Conservation (phyloP, 2,329 filamentous ascomycete species). For the Aureobasidium subglaciale region DNA sequence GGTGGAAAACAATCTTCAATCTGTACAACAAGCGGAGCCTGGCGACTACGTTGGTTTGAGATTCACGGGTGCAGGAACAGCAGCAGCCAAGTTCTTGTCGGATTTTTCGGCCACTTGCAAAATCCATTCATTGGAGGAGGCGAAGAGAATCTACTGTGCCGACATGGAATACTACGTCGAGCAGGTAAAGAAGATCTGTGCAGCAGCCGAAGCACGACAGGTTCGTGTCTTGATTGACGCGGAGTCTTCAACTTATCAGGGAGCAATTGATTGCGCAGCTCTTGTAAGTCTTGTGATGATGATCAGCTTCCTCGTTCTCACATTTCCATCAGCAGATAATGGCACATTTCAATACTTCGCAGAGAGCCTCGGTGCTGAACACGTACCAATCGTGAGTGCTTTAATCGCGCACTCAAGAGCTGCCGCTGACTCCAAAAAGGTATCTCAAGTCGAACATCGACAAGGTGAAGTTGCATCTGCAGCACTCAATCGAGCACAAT, state of each 20-base stretch:
- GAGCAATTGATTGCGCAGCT: background rate
- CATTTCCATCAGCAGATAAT: background rate
- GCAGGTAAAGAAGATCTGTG: background rate
- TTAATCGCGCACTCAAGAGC: background rate
- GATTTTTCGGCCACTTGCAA: background rate
- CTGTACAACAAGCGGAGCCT: slow-evolving; percentile 1
- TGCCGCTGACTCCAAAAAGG: background rate
- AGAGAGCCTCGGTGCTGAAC: background rate
- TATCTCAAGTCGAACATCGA: background rate
- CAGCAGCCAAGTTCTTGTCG: background rate
- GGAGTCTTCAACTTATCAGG: background rate
- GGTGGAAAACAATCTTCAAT: background rate
- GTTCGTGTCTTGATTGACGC: slow-evolving; percentile 8
- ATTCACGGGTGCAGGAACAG: background rate
- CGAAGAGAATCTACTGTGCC: background rate
- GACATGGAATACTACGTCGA: background rate
- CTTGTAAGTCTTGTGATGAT: background rate
- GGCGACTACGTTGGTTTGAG: slow-evolving; percentile 4
- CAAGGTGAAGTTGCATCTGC: background rate
- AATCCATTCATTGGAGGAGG: background rate
- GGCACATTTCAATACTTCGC: background rate
- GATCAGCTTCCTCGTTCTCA: background rate
- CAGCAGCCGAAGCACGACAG: background rate
- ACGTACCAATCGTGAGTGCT: background rate
- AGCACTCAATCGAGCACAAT: background rate